These are phyloP conservation scores for Harrya chromipes DNA, from an alignment of 768 basidiomycete species.

Conservation along the genomic window DNA sequence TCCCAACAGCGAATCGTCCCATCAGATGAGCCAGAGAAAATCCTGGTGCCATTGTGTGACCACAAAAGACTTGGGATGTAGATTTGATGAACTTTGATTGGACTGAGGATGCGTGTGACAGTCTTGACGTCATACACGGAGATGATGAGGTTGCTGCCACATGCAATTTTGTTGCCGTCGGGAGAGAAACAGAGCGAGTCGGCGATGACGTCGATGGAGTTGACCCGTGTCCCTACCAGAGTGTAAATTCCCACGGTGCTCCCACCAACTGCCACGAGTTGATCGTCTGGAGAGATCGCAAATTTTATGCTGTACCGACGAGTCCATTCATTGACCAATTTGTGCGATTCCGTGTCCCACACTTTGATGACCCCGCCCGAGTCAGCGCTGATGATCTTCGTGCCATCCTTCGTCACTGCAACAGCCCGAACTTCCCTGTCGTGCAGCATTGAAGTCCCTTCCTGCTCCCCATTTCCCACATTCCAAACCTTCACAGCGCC, in stretches of 20 bases:
- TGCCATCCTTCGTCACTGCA: slow-evolving; percentile 1
- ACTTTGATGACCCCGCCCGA: background rate
- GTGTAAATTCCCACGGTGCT: background rate
- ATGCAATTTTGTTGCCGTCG: background rate
- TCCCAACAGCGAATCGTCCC: too few relatives aligned
- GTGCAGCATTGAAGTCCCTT: background rate
- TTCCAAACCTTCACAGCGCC: too few relatives aligned
- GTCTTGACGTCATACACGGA: background rate
- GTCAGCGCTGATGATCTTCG: background rate
- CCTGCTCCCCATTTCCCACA: too few relatives aligned
- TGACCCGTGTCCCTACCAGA: background rate
- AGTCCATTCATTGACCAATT: background rate
- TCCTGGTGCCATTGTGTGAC: too few relatives aligned
- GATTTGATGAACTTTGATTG: too few relatives aligned
- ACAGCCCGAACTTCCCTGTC: background rate
- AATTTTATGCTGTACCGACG: background rate
- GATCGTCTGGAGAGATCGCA: background rate
- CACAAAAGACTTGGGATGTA: too few relatives aligned
- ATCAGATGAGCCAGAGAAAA: too few relatives aligned
- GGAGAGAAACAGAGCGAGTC: slow-evolving; percentile 1
- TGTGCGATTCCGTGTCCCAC: background rate
- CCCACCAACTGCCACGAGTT: too few relatives aligned
- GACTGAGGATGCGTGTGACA: background rate
- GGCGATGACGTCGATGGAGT: background rate
- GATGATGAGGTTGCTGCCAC: background rate